Conservation (phyloP, 768 basidiomycete genomes). For the Leccinum broughii region DNA sequence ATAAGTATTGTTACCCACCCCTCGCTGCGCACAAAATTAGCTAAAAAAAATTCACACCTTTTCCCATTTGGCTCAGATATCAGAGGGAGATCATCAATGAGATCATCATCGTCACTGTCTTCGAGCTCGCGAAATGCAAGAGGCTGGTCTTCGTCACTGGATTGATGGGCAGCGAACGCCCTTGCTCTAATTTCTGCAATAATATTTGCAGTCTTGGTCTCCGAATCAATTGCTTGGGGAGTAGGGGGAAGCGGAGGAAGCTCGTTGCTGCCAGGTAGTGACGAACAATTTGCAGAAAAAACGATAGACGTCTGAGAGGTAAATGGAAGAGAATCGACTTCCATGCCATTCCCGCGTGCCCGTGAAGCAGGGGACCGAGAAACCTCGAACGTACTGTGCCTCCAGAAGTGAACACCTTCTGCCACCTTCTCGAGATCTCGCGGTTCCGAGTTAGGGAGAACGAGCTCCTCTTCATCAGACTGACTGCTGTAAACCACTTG, state of each 20-base stretch:
- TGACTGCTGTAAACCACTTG: constrained; percentile 62
- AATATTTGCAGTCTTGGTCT: constrained; percentile 53
- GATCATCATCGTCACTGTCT: constrained; percentile 54
- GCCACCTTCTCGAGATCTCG: constrained; percentile 34
- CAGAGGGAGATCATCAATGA: constrained; percentile 22
- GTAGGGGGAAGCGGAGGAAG: constrained; percentile 29
- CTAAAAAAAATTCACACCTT: constrained; percentile 14
- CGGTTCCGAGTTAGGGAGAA: constrained; percentile 26
- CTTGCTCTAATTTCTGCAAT: constrained; percentile 67
- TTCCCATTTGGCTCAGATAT: constrained; percentile 1
- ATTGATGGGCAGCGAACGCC: constrained; percentile 47
- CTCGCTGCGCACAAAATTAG: background rate
- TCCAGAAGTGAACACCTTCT: constrained; percentile 47
- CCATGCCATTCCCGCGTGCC: constrained; percentile 16
- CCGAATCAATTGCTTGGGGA: constrained; percentile 32
- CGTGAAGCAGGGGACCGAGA: constrained; percentile 7
- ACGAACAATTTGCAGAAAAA: constrained; percentile 19
- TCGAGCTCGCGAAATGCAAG: constrained; percentile 45
- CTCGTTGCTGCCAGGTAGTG: constrained; percentile 25
- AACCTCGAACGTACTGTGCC: constrained; percentile 30
- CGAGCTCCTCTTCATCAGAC: constrained; percentile 63
- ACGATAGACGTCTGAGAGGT: constrained; percentile 15
- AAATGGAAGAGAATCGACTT: constrained; percentile 16
- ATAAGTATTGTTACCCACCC: constrained; percentile 8
- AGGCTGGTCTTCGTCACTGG: constrained; percentile 44